Conservation (phyloP, 352 stramenopile genomes). For the Sclerospora graminicola region DNA sequence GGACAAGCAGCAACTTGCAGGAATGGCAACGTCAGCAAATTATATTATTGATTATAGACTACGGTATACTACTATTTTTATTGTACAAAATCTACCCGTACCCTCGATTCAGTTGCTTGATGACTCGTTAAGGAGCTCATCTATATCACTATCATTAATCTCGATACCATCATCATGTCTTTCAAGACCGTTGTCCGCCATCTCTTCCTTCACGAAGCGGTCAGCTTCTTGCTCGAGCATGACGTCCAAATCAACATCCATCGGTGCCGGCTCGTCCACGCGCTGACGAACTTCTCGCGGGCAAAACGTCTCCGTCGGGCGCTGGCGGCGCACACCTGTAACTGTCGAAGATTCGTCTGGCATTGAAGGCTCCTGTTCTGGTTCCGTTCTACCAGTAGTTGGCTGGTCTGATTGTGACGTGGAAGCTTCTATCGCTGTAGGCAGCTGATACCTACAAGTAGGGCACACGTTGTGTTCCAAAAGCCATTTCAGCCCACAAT, state of each 20-base stretch:
- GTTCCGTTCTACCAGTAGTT: slow-evolving; percentile 1
- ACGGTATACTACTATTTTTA: no score
- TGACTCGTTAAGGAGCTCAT: slow-evolving; percentile 45
- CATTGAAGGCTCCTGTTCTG: slow-evolving; percentile 12
- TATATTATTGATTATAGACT: no score
- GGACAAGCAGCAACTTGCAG: no score
- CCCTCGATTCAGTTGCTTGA: slow-evolving; percentile 3
- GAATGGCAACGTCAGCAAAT: no score
- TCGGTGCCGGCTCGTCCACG: slow-evolving; percentile 17
- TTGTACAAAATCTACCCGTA: slow-evolving; percentile 15
- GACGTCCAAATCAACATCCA: slow-evolving; percentile 35
- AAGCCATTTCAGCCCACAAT: slow-evolving; percentile 70
- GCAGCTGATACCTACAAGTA: slow-evolving; percentile 58
- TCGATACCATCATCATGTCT: slow-evolving; percentile 19
- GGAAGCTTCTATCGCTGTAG: slow-evolving; percentile 20
- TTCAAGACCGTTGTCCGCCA: slow-evolving; percentile 16
- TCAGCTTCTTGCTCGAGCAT: slow-evolving; percentile 58
- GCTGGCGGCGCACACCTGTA: slow-evolving; percentile 31
- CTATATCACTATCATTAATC: slow-evolving; percentile 54
- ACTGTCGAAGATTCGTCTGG: slow-evolving; percentile 17
- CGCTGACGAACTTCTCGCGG: slow-evolving; percentile 49
- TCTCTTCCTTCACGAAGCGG: slow-evolving; percentile 46
- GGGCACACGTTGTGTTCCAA: slow-evolving; percentile 70
- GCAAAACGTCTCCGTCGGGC: slow-evolving; percentile 11
- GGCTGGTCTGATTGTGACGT: background rate